Evolutionary conservation across 2,329 filamentous ascomycete genomes (phyloP), one percentile per base, ranked within the genome.

Genomic region (Rutstroemia sp.): DNA sequence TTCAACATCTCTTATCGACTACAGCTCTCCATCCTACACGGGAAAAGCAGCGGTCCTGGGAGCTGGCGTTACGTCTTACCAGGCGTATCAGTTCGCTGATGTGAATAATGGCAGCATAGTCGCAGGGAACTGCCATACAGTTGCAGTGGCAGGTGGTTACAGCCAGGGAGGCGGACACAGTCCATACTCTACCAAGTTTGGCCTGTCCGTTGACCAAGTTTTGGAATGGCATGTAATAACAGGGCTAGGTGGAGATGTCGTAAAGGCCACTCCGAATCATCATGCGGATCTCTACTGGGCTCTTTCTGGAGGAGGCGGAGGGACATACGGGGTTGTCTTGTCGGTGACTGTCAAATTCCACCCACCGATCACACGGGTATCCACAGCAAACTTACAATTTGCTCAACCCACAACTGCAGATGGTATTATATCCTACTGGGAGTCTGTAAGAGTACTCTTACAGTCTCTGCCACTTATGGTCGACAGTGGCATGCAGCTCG

Each of bases 211-310:
- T 0, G 82, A 86, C 59, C 76, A 86, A 48, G 74, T 78, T 0
- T 71, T 86, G 2, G 74, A 78, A 60, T 78, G 72, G 57, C 74
- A 82, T 56, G 78, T 82, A 1, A 72, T 86, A 16, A 78, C 75
- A 4, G 77, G 25, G 25, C 5, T 73, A 0, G 65, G 66, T 8
- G 80, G 81, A 3, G 58, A 72, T 9, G 64, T 75, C 21, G 57
- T 82, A 1, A 74, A 67, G 1, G 80, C 79, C 0, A 76, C 72
- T 1, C 72, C 70, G 0, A 63, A 61, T 0, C 58, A 75, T 27
- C 78, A 85, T 60, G 54, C 71, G 0, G 82, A 85, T 50, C 70
- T 86, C 1, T 86, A 80, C 69, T 87, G 82, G 82, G 83, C 83
- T 1, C 69, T 84, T 0, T 72, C 73, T 40, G 82, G 82, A 2